Evolutionary conservation across 139 green algal species (phyloP).

Genomic region (Marvania coccoides): DNA sequence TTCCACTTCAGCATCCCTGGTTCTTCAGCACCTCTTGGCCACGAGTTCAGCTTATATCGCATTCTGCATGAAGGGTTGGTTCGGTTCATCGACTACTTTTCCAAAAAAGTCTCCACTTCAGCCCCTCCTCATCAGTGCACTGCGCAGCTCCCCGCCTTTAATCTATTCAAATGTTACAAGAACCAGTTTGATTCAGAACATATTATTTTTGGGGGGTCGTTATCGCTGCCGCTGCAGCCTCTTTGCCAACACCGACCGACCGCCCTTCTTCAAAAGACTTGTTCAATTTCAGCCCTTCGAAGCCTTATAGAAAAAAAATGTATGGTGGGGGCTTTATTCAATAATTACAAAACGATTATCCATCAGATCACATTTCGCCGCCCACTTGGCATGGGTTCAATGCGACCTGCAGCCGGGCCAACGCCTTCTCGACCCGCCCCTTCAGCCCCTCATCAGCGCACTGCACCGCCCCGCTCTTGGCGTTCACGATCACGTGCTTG

Average conservation of each 20-base stretch:
- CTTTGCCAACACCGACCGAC: too few relatives aligned
- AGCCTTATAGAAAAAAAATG: background rate
- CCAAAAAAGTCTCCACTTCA: too few relatives aligned
- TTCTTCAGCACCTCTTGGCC: background rate
- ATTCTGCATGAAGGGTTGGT: background rate
- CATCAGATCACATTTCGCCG: background rate
- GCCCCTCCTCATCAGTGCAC: too few relatives aligned
- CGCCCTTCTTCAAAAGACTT: background rate
- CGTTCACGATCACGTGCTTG: constrained; percentile 35
- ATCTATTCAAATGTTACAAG: too few relatives aligned
- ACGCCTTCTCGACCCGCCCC: constrained; percentile 44
- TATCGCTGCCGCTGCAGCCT: too few relatives aligned
- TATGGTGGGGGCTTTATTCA: background rate
- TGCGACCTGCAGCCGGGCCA: constrained; percentile 49
- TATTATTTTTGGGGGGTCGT: background rate
- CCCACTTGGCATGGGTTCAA: constrained; percentile 25
- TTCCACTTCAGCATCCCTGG: too few relatives aligned
- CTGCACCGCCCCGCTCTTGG: constrained; percentile 45
- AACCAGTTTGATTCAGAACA: too few relatives aligned
- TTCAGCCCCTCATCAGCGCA: constrained; percentile 51
- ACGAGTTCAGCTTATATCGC: background rate
- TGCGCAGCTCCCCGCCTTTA: too few relatives aligned
- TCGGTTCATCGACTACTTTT: too few relatives aligned
- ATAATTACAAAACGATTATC: background rate
- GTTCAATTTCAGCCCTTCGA: background rate